These are phyloP conservation scores for Penstemon newberryi DNA, from an alignment of 257 asterid species.

Conservation along the genomic window DNA sequence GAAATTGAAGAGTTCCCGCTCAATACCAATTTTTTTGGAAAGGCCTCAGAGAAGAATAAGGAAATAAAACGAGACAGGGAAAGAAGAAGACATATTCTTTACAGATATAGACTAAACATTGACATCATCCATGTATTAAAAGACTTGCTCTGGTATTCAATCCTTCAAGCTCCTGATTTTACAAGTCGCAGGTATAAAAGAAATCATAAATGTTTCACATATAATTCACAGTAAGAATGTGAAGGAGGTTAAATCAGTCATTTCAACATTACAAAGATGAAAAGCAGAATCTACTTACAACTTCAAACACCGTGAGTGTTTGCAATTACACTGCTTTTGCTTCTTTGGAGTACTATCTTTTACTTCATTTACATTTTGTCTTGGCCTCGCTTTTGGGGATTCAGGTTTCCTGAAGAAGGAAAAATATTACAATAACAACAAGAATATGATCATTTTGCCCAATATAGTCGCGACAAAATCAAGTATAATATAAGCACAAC, in stretches of 20 bases:
- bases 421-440: constrained; percentile 25
- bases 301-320: constrained; percentile 90
- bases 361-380: constrained; percentile 56
- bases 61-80: constrained; percentile 3
- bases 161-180: constrained; percentile 16
- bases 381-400: constrained; percentile 78
- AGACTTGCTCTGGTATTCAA: constrained; percentile 2
- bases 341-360: constrained; percentile 95
- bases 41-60: background rate
- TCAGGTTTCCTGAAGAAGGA: constrained; percentile 74
- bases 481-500: constrained; percentile 1
- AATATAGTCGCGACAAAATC: background rate
- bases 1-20: background rate
- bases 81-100: constrained; percentile 4
- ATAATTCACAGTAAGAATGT: constrained; percentile 24
- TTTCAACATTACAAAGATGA: constrained; percentile 25
- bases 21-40: background rate
- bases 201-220: constrained; percentile 12
- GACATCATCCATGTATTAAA: constrained; percentile 8
- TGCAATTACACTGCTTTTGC: constrained; percentile 95
- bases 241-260: constrained; percentile 14
- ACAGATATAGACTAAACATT: background rate
- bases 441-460: background rate
- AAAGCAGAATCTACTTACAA: constrained; percentile 59
- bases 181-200: background rate